Conservation (phyloP, 768 basidiomycete genomes). For the Boletus vinaceobasis region DNA sequence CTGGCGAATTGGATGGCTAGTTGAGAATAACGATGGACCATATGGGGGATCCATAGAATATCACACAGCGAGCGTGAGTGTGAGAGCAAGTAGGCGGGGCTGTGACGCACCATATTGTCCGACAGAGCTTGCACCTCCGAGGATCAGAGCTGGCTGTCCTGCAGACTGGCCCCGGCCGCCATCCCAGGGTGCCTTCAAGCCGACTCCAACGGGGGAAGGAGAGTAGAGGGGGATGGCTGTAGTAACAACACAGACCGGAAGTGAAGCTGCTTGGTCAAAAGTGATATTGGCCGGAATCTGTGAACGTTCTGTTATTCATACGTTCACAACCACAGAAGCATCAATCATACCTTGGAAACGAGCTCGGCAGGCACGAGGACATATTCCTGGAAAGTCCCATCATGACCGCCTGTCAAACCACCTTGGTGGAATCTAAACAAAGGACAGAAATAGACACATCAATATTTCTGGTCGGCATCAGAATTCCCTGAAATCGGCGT, state of each 20-base stretch:
- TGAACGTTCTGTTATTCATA: not conserved
- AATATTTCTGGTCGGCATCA: not conserved
- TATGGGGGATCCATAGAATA: not conserved
- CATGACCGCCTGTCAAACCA: not conserved
- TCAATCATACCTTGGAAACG: constrained; percentile 7
- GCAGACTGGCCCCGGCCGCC: constrained; percentile 28
- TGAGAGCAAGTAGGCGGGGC: constrained; percentile 25
- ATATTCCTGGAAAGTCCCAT: constrained; percentile 29
- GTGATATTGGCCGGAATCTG: constrained; percentile 37
- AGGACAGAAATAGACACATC: not conserved
- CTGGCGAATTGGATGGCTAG: constrained; percentile 35
- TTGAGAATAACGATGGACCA: not conserved
- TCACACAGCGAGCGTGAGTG: not conserved
- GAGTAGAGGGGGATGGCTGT: constrained; percentile 34
- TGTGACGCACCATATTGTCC: constrained; percentile 36
- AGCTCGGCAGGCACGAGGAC: constrained; percentile 22
- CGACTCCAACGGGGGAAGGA: constrained; percentile 24
- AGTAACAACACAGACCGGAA: constrained; percentile 33
- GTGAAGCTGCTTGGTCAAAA: constrained; percentile 38
- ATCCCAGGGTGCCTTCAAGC: constrained; percentile 34
- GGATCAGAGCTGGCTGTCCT: constrained; percentile 33
- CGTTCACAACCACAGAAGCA: not conserved
- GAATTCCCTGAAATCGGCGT: not conserved
- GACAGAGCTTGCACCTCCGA: constrained; percentile 37
- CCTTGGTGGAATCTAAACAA: constrained; percentile 23